phyloP scores from a whole-genome alignment of 1,139 yeast species.

The Cylindricascospora bacillispora region DNA sequence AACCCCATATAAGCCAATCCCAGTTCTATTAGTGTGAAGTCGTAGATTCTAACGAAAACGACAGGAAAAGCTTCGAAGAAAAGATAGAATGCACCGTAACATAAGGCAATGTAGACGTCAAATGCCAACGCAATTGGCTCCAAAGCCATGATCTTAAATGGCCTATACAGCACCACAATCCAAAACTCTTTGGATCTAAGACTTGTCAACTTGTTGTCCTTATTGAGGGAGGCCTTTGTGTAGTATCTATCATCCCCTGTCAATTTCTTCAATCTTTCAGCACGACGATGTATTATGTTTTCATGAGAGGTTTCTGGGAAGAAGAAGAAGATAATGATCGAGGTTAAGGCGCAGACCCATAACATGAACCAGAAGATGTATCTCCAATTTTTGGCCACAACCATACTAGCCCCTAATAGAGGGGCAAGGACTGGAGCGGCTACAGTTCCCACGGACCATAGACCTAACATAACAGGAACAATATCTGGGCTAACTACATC shows the following conservation, averaged over 20 bases:
- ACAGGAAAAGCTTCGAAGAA: slow-evolving; percentile 55
- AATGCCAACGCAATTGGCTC: slow-evolving; percentile 15
- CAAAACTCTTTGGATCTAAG: slow-evolving; percentile 20
- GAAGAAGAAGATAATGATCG: slow-evolving; percentile 27
- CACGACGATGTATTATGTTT: slow-evolving; percentile 36
- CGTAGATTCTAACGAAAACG: slow-evolving; percentile 33
- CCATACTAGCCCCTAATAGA: slow-evolving; percentile 39
- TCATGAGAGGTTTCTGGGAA: slow-evolving; percentile 42
- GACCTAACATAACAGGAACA: slow-evolving; percentile 32
- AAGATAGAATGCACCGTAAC: slow-evolving; percentile 42
- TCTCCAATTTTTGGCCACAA: slow-evolving; percentile 35
- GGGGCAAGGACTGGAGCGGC: slow-evolving; percentile 60
- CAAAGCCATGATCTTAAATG: slow-evolving; percentile 30
- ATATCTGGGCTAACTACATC: slow-evolving; percentile 37
- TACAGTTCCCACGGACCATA: slow-evolving; percentile 42
- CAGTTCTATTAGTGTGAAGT: slow-evolving; percentile 29
- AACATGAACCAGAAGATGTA: slow-evolving; percentile 35
- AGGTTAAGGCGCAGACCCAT: slow-evolving; percentile 29
- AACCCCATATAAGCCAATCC: slow-evolving; percentile 17
- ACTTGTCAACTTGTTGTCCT: not conserved
- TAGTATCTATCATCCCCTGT: slow-evolving; percentile 34
- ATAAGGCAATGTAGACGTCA: slow-evolving; percentile 34
- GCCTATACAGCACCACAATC: slow-evolving; percentile 38
- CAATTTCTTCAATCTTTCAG: slow-evolving; percentile 32
- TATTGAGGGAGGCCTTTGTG: slow-evolving; percentile 14